Base-by-base conservation (phyloP, 2,329 filamentous ascomycete genomes). In the Mollisiaceae sp. region DNA sequence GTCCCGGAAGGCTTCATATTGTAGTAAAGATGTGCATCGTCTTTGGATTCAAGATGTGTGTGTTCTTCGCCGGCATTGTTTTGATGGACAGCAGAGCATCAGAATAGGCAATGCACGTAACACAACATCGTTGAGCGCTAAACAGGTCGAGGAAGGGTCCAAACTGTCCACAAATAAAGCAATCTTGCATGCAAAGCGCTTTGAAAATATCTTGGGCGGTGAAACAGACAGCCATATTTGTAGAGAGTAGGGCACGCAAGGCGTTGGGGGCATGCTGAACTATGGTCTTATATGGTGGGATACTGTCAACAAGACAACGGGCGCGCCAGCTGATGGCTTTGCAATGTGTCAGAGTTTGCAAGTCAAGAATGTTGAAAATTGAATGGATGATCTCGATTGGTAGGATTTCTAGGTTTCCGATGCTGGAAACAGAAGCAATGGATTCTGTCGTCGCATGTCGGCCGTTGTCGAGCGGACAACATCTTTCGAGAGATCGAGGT, bases 61-160 rank as follows among this genome's bases (percentile, higher is more conserved):
- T 38, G 20, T 54, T 60, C 56, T 52, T 65, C 35, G 66, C 63
- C 22, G 55, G 60, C 57, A 36, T 39, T 52, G 63, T 27, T 39
- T 55, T 64, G 20, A 65, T 69, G 35, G 61, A 62, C 24, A 59
- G 32, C n/a, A 27, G 5, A 47, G 47, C 43, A 47, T 60, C 32
- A 8, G 43, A 47, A 39, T 60, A 45, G 11, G 41, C 39, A 11
- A 61, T 62, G 27, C 67, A 69, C 47, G 59, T 52, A 27, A 64
- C 47, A 55, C 67, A 69, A 27, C 50, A 61, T 55, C 67, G 64
- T 47, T 60, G 54, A 65, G 41, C 59, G 56, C 62, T 67, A 58
- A 69, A 69, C 36, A 69, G 14, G 63, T 69, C 67, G 43, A 69
- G 61, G 22, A 69, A 69, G 35, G 62, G 62, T 50, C 65, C 67